Evolutionary conservation across 2,329 filamentous ascomycete species (phyloP), one percentile per base, ranked within the genome.

Genomic region (Cladorrhinum sp.): DNA sequence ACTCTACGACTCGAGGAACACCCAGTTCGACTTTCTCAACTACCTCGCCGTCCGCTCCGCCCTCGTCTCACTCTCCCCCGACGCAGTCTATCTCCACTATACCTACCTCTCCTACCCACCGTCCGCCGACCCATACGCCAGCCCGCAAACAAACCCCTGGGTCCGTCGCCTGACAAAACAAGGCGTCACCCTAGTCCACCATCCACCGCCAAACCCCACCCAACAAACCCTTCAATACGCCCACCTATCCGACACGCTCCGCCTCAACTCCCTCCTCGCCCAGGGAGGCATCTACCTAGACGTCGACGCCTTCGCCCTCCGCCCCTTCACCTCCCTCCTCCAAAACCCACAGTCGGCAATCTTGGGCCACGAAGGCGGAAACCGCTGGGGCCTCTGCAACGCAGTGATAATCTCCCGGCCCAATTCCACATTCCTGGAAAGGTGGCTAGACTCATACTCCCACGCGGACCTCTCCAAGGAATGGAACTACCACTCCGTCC

Each of bases 401-500:
- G 74, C 73, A 46, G 68, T 77, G 51, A 75, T 76, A 61, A 68
- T 73, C 4, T 73, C 71, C 21, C 73, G 74, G 14, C 66, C 70
- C 20, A 73, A 73, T 52, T 73, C 71, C 48, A 65, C 69, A 1
- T 77, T 77, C 59, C 63, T 76, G 26, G 55, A 68, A 5, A 70
- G 70, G 24, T 77, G 75, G 75, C 67, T 73, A 6, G 69, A 66
- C 18, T 69, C 69, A 46, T 76, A 76, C 62, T 62, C 67, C 18
- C 62, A 69, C 18, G 72, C 72, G 21, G 71, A 74, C 48, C 64
- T 73, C 18, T 68, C 65, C 8, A 63, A 64, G 7, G 73, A 75
- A 54, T 76, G 74, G 74, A 76, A 76, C 64, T 75, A 74, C 58
- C 74, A 76, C 60, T 72, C 71, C 26, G 73, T 75, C 9, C 63